These are phyloP conservation scores for Artomyces pyxidatus DNA, from an alignment of 768 basidiomycete genomes.

Conservation along the genomic window DNA sequence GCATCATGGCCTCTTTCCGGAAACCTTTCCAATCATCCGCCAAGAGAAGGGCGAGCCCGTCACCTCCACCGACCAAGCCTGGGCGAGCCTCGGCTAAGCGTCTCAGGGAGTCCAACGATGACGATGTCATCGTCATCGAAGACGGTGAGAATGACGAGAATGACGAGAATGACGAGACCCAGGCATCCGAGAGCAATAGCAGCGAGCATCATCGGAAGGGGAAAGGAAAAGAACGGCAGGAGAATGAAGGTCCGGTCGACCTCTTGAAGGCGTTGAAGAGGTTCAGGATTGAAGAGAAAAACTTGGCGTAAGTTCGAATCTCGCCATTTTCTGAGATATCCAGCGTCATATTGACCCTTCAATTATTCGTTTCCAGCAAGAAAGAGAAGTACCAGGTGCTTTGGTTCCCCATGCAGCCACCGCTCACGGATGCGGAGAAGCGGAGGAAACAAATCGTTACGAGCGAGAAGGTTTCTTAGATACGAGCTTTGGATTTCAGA, in stretches of 20 bases:
- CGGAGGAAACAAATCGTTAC: slow-evolving; percentile 41
- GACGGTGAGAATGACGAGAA: slow-evolving; percentile 20
- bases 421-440: slow-evolving; percentile 49
- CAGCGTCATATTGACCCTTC: slow-evolving; percentile 7
- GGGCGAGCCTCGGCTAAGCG: slow-evolving; percentile 15
- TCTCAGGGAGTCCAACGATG: slow-evolving; percentile 7
- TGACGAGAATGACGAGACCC: slow-evolving; percentile 9
- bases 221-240: background rate
- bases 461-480: slow-evolving; percentile 32
- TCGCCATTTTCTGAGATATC: background rate
- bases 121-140: slow-evolving; percentile 19
- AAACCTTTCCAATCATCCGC: background rate
- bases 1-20: background rate
- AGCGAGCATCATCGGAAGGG: background rate
- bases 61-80: background rate
- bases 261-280: slow-evolving; percentile 30
- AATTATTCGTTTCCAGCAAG: slow-evolving; percentile 28
- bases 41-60: slow-evolving; percentile 1
- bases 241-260: slow-evolving; percentile 18
- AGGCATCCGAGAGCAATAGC: background rate
- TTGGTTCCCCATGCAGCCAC: slow-evolving; percentile 65
- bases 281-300: slow-evolving; percentile 40
- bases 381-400: slow-evolving; percentile 71
- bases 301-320: slow-evolving; percentile 32
- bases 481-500: too few species aligned